Conservation (phyloP, 768 basidiomycete genomes). For the Calocybe gangraenosa region DNA sequence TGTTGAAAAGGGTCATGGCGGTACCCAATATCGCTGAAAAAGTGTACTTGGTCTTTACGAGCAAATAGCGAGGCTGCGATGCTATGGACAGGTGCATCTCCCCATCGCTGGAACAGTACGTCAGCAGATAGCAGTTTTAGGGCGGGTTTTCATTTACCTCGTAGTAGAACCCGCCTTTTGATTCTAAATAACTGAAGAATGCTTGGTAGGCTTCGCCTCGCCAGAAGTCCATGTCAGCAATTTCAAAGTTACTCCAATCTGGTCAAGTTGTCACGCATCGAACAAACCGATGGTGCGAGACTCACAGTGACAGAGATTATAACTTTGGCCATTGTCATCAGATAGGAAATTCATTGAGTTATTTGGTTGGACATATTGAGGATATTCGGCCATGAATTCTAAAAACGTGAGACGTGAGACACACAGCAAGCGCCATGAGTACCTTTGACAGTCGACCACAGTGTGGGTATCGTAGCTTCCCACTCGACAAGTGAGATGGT, state of each 20-base stretch:
- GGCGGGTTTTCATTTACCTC: slow-evolving; percentile 48
- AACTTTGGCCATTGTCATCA: slow-evolving; percentile 59
- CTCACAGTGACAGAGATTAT: slow-evolving; percentile 71
- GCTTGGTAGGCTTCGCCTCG: slow-evolving; percentile 75
- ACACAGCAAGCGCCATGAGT: not conserved
- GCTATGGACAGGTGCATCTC: slow-evolving; percentile 74
- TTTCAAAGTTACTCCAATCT: slow-evolving; percentile 94
- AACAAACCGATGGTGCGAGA: not conserved
- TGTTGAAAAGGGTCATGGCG: slow-evolving; percentile 77
- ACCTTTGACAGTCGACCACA: slow-evolving; percentile 78
- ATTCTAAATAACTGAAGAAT: slow-evolving; percentile 81
- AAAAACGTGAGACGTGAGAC: not conserved
- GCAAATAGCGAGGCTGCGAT: slow-evolving; percentile 79
- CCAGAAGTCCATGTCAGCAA: slow-evolving; percentile 89
- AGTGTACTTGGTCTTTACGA: slow-evolving; percentile 71
- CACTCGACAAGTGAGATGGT: slow-evolving; percentile 79
- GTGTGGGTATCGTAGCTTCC: slow-evolving; percentile 71
- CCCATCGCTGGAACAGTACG: slow-evolving; percentile 57
- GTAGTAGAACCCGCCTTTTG: slow-evolving; percentile 87
- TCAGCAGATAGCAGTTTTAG: slow-evolving; percentile 27
- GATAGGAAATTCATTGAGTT: slow-evolving; percentile 75
- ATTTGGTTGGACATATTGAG: slow-evolving; percentile 53
- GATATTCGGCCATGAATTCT: slow-evolving; percentile 68
- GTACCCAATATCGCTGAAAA: slow-evolving; percentile 84
- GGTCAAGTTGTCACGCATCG: not conserved